phyloP scores from a whole-genome alignment of 441 rosid species.

The Corymbia calophylla region DNA sequence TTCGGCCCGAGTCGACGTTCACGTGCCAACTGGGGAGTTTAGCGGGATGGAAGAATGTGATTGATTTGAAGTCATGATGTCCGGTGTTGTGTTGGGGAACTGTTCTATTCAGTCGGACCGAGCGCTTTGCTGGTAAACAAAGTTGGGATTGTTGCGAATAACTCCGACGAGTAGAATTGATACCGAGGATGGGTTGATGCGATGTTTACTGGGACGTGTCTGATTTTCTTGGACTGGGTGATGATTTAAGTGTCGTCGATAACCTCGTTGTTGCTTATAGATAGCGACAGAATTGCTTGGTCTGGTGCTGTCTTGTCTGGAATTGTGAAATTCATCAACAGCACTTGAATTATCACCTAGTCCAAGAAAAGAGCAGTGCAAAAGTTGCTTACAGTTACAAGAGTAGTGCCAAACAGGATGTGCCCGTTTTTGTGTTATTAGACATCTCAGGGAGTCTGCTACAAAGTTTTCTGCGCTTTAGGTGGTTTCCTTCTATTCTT shows the following conservation, averaged over 20 bases:
- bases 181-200: background rate
- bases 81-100: background rate
- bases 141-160: background rate
- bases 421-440: background rate
- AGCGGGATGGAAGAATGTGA: background rate
- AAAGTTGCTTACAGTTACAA: background rate
- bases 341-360: background rate
- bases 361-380: background rate
- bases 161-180: background rate
- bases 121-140: background rate
- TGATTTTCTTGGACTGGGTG: background rate
- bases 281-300: background rate
- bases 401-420: background rate
- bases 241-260: background rate
- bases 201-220: background rate
- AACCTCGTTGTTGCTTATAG: background rate
- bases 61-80: background rate
- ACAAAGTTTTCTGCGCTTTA: background rate
- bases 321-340: background rate
- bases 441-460: background rate
- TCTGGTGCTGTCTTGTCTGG: background rate
- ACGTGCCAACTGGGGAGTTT: background rate
- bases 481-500: background rate
- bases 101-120: background rate
- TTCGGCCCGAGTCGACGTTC: background rate